These are phyloP conservation scores for Pseudogymnoascus sp. DNA, from an alignment of 2,329 filamentous ascomycete species.

Conservation along the genomic window DNA sequence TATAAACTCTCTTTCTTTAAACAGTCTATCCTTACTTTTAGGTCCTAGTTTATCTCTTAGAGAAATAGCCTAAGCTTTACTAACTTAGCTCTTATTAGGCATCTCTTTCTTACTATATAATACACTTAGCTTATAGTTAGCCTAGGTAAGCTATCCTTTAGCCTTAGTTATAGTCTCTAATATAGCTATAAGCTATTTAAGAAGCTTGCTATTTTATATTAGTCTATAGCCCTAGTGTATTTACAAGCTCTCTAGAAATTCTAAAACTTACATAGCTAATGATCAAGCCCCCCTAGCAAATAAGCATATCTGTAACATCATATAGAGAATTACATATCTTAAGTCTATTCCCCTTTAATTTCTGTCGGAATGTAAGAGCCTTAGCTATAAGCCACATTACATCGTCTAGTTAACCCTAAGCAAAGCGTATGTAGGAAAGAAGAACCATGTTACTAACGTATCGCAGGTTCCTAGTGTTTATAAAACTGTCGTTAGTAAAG, in stretches of 20 bases:
- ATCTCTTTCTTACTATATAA: constrained; percentile 1
- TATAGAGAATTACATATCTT: constrained; percentile 13
- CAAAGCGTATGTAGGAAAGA: constrained; percentile 1
- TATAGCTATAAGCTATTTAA: constrained; percentile 1
- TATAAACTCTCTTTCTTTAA: too few species aligned
- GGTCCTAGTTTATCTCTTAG: too few species aligned
- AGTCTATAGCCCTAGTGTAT: not conserved
- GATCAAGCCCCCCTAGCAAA: not conserved
- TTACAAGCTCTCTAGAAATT: not conserved
- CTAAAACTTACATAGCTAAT: constrained; percentile 6
- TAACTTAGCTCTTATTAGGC: too few species aligned
- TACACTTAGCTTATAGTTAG: constrained; percentile 11
- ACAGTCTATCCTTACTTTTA: too few species aligned
- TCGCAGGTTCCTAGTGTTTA: constrained; percentile 24
- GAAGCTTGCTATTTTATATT: constrained; percentile 1
- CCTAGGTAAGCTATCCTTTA: constrained; percentile 6
- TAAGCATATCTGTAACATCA: not conserved
- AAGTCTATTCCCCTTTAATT: constrained; percentile 1
- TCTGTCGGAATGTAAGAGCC: constrained; percentile 6
- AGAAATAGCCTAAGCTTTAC: too few species aligned
- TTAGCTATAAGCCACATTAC: not conserved
- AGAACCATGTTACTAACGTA: not conserved
- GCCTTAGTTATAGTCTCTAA: not conserved
- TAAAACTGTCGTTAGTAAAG: constrained; percentile 34
- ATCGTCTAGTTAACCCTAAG: not conserved